Percentiles rank a stretch among this genome's conserved stretches.
These are phyloP conservation scores for Raffaelea arxii DNA, from an alignment of 2,329 filamentous ascomycete genomes.

Conservation along the genomic window DNA sequence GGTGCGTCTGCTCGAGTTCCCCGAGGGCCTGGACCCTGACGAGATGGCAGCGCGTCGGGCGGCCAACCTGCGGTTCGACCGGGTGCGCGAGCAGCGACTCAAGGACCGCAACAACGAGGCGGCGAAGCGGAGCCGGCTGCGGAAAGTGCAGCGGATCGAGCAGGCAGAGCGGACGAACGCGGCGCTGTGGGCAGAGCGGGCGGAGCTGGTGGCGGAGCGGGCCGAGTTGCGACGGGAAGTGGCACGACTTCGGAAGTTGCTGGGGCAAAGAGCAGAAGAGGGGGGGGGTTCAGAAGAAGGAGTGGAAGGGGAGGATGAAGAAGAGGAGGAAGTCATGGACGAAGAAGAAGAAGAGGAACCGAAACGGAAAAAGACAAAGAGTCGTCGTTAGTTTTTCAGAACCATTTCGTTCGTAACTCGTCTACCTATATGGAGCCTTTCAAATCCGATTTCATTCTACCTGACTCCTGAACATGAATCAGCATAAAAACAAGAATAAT, in stretches of 20 bases:
- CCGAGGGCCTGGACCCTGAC: slow-evolving; percentile 4
- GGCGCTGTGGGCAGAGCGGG: slow-evolving; percentile 2
- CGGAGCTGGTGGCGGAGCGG: background rate
- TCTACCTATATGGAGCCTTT: too few species aligned
- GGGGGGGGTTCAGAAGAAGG: background rate
- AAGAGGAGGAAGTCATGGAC: background rate
- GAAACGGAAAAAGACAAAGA: background rate
- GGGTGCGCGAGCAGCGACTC: slow-evolving; percentile 13
- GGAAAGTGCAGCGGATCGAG: slow-evolving; percentile 13
- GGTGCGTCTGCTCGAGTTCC: slow-evolving; percentile 12
- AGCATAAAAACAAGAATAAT: too few species aligned
- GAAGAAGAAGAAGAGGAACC: background rate
- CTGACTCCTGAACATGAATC: too few species aligned
- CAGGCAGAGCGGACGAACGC: slow-evolving; percentile 9
- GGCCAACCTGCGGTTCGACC: slow-evolving; percentile 14
- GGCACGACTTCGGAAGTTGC: background rate
- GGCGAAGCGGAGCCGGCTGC: slow-evolving; percentile 15
- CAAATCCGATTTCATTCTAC: too few species aligned
- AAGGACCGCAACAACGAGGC: slow-evolving; percentile 16
- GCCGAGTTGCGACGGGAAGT: background rate
- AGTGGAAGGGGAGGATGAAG: background rate
- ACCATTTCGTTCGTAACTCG: too few species aligned
- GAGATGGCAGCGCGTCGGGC: slow-evolving; percentile 10
- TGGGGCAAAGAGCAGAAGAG: background rate
- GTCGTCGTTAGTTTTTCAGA: too few species aligned